phyloP scores from a whole-genome alignment of 2,329 filamentous ascomycete species.

The Trichophyton benhamiae region DNA sequence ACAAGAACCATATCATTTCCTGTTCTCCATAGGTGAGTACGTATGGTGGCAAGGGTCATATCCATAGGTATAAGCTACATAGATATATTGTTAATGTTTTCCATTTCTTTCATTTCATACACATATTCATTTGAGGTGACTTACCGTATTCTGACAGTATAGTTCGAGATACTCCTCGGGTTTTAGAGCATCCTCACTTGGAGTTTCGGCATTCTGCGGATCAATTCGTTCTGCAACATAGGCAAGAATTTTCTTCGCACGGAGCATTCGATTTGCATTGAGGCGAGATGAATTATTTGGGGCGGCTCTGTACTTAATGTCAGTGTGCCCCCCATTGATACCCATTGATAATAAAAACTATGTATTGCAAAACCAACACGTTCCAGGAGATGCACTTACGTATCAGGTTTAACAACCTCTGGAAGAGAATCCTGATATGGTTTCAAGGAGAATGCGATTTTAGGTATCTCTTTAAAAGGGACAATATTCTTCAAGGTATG shows the following conservation, averaged over 20 bases:
- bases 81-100: conserved; percentile 3
- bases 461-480: conserved; percentile 79
- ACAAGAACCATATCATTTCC: conserved; percentile 84
- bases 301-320: conserved; percentile 4
- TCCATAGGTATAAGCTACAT: conserved; percentile 49
- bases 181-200: conserved; percentile 46
- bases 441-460: conserved; percentile 86
- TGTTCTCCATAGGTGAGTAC: conserved; percentile 86
- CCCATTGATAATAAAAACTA: background rate
- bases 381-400: conserved; percentile 31
- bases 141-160: conserved; percentile 83
- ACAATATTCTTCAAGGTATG: conserved; percentile 52
- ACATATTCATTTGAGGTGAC: conserved; percentile 21
- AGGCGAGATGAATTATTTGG: conserved; percentile 64
- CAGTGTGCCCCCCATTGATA: background rate
- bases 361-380: background rate
- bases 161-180: conserved; percentile 91
- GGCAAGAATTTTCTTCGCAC: conserved; percentile 83
- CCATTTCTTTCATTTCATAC: background rate
- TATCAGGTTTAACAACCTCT: conserved; percentile 59
- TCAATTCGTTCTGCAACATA: conserved; percentile 93
- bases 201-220: conserved; percentile 46
- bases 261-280: conserved; percentile 92
- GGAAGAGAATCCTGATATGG: conserved; percentile 67
- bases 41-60: conserved; percentile 88